A percentile compares a stretch with the other conserved stretches of the same genome.
Evolutionary conservation across 2,329 filamentous ascomycete species (phyloP).

Genomic region (Ophiostoma montium): DNA sequence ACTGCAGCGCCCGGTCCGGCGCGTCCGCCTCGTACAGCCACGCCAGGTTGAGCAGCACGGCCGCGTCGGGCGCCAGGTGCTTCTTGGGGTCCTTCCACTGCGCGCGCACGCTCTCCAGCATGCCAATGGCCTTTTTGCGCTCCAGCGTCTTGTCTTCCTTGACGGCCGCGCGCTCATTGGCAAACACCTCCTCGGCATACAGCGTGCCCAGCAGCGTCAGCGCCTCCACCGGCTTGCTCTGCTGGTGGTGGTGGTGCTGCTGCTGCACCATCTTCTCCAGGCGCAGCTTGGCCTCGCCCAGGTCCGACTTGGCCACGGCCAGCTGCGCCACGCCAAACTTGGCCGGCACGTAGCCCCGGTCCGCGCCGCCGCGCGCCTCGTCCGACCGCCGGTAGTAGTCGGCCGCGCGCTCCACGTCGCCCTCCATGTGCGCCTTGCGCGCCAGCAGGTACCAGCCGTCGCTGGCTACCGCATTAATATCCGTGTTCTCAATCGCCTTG

Average conservation of each 20-base stretch:
- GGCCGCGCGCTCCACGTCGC: conserved; percentile 58
- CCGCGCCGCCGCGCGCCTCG: conserved; percentile 79
- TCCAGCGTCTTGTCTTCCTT: conserved; percentile 83
- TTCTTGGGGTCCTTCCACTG: conserved; percentile 92
- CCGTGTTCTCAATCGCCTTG: conserved; percentile 88
- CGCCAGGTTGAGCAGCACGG: conserved; percentile 81
- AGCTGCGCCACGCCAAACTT: conserved; percentile 92
- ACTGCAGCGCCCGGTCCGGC: conserved; percentile 84
- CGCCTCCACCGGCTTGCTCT: conserved; percentile 70
- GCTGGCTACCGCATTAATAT: conserved; percentile 90
- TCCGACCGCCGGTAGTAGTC: conserved; percentile 87
- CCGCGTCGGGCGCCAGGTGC: conserved; percentile 64
- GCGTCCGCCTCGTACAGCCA: conserved; percentile 76
- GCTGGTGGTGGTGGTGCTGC: no score
- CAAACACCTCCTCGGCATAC: conserved; percentile 89
- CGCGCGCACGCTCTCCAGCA: conserved; percentile 71
- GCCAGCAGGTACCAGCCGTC: conserved; percentile 96
- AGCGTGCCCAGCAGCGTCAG: conserved; percentile 85
- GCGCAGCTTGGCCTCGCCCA: conserved; percentile 82
- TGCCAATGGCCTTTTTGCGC: conserved; percentile 69
- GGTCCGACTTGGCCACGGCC: conserved; percentile 68
- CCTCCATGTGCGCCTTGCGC: conserved; percentile 75
- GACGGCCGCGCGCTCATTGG: conserved; percentile 49
- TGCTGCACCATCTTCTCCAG: conserved; percentile 90
- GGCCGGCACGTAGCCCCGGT: conserved; percentile 80